Conservation (phyloP, 2,329 filamentous ascomycete genomes). For the Fusarium multiceps region DNA sequence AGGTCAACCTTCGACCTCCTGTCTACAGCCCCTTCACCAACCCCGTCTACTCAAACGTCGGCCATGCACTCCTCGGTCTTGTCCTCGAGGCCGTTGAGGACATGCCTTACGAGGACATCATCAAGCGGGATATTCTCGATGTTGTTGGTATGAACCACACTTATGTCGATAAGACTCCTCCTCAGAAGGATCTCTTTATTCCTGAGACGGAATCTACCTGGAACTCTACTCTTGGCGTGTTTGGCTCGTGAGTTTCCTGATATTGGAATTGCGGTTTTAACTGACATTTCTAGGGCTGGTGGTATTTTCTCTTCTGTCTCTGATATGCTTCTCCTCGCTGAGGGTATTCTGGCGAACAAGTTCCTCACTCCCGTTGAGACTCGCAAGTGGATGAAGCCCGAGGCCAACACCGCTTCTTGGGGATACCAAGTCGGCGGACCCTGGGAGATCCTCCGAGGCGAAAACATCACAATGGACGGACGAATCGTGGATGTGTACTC, state of each 20-base stretch:
- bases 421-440: conserved; percentile 56
- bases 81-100: conserved; percentile 59
- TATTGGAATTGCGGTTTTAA: accelerated
- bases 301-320: conserved; percentile 56
- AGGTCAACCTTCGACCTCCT: conserved; percentile 49
- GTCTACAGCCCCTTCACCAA: conserved; percentile 57
- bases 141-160: conserved; percentile 57
- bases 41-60: conserved; percentile 63
- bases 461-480: conserved; percentile 54
- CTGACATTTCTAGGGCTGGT: conserved; percentile 46
- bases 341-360: conserved; percentile 56
- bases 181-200: conserved; percentile 50
- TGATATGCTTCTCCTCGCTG: conserved; percentile 56
- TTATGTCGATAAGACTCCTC: conserved; percentile 49
- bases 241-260: conserved; percentile 47
- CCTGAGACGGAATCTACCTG: conserved; percentile 50
- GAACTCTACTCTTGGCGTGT: conserved; percentile 50
- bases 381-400: conserved; percentile 59
- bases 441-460: conserved; percentile 59
- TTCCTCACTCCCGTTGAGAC: conserved; percentile 55
- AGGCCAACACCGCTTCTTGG: conserved; percentile 51
- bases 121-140: conserved; percentile 55
- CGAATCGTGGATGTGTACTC: too few species aligned
- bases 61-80: conserved; percentile 57
- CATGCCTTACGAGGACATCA: conserved; percentile 53